Percentiles rank a stretch among this genome's conserved stretches.
phyloP scores from a whole-genome alignment of 768 basidiomycete species.

The Trametes cinnabarina region DNA sequence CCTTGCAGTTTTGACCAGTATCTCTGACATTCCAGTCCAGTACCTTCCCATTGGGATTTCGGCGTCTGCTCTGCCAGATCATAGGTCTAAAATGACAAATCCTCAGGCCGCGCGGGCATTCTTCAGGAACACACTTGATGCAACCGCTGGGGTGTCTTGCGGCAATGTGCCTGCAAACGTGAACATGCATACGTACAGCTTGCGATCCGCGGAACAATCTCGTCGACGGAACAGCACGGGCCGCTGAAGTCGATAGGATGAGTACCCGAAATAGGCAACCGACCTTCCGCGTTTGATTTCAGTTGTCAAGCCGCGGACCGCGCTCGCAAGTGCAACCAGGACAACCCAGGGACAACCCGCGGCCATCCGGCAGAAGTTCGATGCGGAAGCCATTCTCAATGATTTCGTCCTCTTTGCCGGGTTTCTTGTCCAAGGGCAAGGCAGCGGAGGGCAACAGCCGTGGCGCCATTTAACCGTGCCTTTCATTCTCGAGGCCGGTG shows the following conservation, averaged over 20 bases:
- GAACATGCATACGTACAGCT: no score
- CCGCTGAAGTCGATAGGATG: background rate
- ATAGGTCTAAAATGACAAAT: no score
- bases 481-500: background rate
- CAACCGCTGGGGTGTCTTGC: no score
- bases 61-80: no score
- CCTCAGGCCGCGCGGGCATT: no score
- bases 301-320: conserved; percentile 5
- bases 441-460: conserved; percentile 10
- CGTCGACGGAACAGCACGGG: background rate
- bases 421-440: no score
- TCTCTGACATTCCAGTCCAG: no score
- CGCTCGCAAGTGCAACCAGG: conserved; percentile 1
- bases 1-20: no score
- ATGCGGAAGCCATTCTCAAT: background rate
- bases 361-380: conserved; percentile 1
- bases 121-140: no score
- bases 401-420: background rate
- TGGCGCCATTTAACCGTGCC: background rate
- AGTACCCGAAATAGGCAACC: background rate
- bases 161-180: no score
- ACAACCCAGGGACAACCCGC: background rate
- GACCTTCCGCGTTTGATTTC: conserved; percentile 7
- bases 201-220: no score
- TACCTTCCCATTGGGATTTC: no score